Percentiles rank a stretch among this genome's conserved stretches.
Evolutionary conservation across 768 basidiomycete species (phyloP).

Genomic region (Mycena vulgaris): DNA sequence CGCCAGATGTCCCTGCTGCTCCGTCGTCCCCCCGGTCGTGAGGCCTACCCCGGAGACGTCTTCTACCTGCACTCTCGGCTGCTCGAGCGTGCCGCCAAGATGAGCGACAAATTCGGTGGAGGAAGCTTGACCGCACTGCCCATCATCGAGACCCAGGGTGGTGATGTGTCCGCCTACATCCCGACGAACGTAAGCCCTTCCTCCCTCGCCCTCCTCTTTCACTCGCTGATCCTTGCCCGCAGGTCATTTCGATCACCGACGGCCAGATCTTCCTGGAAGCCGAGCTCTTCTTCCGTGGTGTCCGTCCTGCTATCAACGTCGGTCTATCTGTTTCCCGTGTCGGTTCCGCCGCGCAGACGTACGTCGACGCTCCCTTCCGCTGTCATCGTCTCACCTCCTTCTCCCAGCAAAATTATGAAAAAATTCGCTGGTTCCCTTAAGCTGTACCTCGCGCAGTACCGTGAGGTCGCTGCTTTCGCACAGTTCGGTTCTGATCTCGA

Average conservation of each 20-base stretch:
- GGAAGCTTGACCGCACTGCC: conserved; percentile 99
- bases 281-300: conserved; percentile 99
- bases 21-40: conserved; percentile 99
- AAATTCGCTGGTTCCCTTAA: conserved; percentile 99
- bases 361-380: conserved; percentile 49
- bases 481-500: conserved; percentile 99
- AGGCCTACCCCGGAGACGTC: conserved; percentile 99
- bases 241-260: conserved; percentile 99
- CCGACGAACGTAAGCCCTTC: conserved; percentile 81
- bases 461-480: conserved; percentile 99
- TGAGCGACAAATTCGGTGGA: conserved; percentile 99
- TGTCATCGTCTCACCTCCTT: conserved; percentile 9
- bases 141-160: conserved; percentile 99
- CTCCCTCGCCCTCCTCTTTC: neutral
- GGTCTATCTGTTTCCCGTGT: conserved; percentile 99
- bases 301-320: conserved; percentile 99
- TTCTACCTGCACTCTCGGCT: conserved; percentile 99
- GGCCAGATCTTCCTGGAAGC: conserved; percentile 99
- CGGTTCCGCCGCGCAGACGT: conserved; percentile 99
- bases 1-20: conserved; percentile 99
- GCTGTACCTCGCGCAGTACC: conserved; percentile 99
- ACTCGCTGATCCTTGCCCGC: conserved; percentile 20
- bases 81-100: conserved; percentile 99
- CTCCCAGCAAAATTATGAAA: conserved; percentile 96
- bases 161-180: conserved; percentile 99